Base-by-base conservation (phyloP, 192 early-diverging fungal genomes). In the Obelidium mucronatum region DNA sequence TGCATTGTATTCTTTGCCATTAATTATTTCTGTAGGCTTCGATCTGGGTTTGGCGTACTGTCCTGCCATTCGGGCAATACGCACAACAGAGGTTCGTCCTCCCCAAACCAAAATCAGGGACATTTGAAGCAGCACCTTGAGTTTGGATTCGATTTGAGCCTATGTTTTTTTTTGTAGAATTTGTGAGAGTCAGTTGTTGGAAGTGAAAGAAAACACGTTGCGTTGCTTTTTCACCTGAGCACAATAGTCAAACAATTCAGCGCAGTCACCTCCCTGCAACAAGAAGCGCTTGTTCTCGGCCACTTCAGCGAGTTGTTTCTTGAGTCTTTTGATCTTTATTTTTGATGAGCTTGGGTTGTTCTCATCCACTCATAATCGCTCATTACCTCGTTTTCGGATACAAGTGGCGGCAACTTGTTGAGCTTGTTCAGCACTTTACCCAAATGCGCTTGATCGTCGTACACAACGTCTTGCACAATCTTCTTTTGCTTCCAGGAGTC, bases 21-120 rank as follows among this genome's bases (percentile, higher is more conserved):
- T 85, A 42, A 94, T 83, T 65, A 90, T 91, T 77, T 99, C 97
- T 40, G 87, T 95, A 1, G 95, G 92, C 80, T 91, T 95, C 42
- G 94, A 96, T 60, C 97, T 90, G 17, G 97, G 97, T 87, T 99
- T 99, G 55, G 97, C 97, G 83, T 99, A 99, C 84, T 99, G 96
- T 2, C 97, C 97, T 24, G 94, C 96, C 95, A 99, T 98, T 67
- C 97, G 92, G 30, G 95, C 97, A 74, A 99, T 97, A 56, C 97
- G 91, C 39, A 97, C 94, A 34, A 99, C 91, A 4, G 96, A 91
- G 75, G 93, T 94, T 26, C 96, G 88, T 51, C 92, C 92, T 54
- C 97, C 97, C 95, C 95, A 97, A 51, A 93, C 86, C 24, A 99
- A 80, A 40, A 98, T 96, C 44, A 99, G 86, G 30, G 94, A 96